These are phyloP conservation scores for Hordeum marinum DNA, from an alignment of 176 grass and related monocot genomes.

Conservation along the genomic window DNA sequence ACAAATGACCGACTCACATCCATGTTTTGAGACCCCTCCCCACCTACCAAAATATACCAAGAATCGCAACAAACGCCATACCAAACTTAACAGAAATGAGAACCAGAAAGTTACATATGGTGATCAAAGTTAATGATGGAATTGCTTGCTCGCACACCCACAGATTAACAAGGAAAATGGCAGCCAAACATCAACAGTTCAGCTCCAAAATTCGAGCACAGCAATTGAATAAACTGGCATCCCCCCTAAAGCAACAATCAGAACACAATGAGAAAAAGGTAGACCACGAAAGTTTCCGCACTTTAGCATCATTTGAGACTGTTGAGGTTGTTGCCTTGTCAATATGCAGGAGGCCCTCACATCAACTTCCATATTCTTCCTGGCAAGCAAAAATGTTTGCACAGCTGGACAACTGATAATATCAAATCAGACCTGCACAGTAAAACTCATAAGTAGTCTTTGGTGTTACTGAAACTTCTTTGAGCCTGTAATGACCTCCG, in stretches of 20 bases:
- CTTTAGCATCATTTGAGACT: slow-evolving; percentile 38
- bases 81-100: slow-evolving; percentile 31
- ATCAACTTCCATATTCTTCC: slow-evolving; percentile 25
- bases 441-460: slow-evolving; percentile 78
- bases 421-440: slow-evolving; percentile 86
- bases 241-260: slow-evolving; percentile 47
- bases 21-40: slow-evolving; percentile 11
- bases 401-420: slow-evolving; percentile 62
- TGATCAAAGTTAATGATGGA: slow-evolving; percentile 21
- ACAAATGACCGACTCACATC: slow-evolving; percentile 32
- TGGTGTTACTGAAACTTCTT: slow-evolving; percentile 54
- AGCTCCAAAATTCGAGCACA: slow-evolving; percentile 50
- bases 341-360: slow-evolving; percentile 20
- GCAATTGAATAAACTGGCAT: slow-evolving; percentile 52
- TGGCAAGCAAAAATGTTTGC: slow-evolving; percentile 67
- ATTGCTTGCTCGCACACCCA: slow-evolving; percentile 39
- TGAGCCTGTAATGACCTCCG: slow-evolving; percentile 32
- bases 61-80: slow-evolving; percentile 25
- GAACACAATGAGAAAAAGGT: slow-evolving; percentile 41
- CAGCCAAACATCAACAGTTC: slow-evolving; percentile 49
- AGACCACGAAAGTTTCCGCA: slow-evolving; percentile 15
- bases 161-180: slow-evolving; percentile 48
- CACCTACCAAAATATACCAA: slow-evolving; percentile 33
- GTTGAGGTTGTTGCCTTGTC: slow-evolving; percentile 48
- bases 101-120: slow-evolving; percentile 46